A percentile compares a stretch with the other conserved stretches of the same genome.
These are phyloP conservation scores for Annulohypoxylon truncatum DNA, from an alignment of 2,329 filamentous ascomycete species.

Conservation along the genomic window DNA sequence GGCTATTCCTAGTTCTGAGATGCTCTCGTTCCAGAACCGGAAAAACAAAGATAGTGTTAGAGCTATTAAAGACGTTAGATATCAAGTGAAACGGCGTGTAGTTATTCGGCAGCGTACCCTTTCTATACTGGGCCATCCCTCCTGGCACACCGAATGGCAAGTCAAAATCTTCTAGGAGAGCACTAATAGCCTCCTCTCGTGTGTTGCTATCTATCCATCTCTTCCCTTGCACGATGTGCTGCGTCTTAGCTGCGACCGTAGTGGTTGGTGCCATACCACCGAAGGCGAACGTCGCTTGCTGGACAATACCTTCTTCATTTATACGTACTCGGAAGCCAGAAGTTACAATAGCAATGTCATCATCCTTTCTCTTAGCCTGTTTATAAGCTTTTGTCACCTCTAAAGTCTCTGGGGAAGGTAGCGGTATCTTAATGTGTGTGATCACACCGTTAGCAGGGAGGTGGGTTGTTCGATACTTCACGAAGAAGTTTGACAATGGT, in stretches of 20 bases:
- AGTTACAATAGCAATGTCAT: conserved; percentile 97
- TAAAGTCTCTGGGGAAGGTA: conserved; percentile 71
- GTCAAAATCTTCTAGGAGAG: conserved; percentile 85
- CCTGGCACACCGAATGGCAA: conserved; percentile 89
- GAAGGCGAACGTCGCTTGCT: conserved; percentile 82
- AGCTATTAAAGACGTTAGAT: conserved; percentile 28
- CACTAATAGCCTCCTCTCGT: conserved; percentile 85
- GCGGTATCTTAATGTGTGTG: conserved; percentile 81
- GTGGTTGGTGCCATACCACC: conserved; percentile 94
- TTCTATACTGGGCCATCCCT: conserved; percentile 95
- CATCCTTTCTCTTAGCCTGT: conserved; percentile 94
- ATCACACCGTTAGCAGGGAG: conserved; percentile 84
- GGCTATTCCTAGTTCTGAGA: conserved; percentile 67
- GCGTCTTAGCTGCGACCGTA: conserved; percentile 79
- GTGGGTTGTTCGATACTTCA: conserved; percentile 85
- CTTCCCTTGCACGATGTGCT: conserved; percentile 77
- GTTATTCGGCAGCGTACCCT: conserved; percentile 14
- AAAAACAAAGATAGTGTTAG: conserved; percentile 94
- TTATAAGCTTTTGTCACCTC: conserved; percentile 92
- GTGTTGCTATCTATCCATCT: conserved; percentile 80
- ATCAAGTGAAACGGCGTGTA: background rate
- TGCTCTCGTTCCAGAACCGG: conserved; percentile 89
- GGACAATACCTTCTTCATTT: conserved; percentile 73
- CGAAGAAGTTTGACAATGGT: conserved; percentile 90
- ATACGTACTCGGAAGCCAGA: conserved; percentile 80